Evolutionary conservation across 1,139 yeast genomes (phyloP), one percentile per base, ranked within the genome.

Genomic region (Suhomyces bribrorum): DNA sequence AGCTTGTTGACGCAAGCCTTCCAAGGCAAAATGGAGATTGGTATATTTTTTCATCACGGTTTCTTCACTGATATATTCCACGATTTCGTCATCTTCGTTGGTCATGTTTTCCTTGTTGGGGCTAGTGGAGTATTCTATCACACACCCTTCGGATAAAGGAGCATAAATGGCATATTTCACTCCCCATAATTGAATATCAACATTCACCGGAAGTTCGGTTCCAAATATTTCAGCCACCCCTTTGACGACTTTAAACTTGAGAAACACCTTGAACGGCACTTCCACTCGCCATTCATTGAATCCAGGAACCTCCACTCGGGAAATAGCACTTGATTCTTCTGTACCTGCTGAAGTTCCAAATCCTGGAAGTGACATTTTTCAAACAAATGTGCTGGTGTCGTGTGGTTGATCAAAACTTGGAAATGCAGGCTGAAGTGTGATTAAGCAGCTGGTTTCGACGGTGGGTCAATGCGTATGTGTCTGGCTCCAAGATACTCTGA

Each of bases 141-240:
- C 64, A 41, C 81, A 74, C 7, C 85, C 86, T 23, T 57, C 59
- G 5, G 57, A 69, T 61, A 69, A 77, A 66, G 53, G 97, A 64
- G 69, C 75, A 74, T 41, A 92, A 45, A 49, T 80, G 72, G 52
- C 80, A 63, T 56, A 81, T 75, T 62, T 83, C 56, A 43, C 75
- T 17, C 66, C 92, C 74, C 55, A 70, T 56, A 66, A 83, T 74
- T 38, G 73, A 50, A 86, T 75, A 16, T 81, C 86, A 1, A 77
- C 73, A 44, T 86, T 88, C 25, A 73, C 66, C 2, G 97, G 87
- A 24, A 92, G 73, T 57, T 92, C 98, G 2, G 97, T 88, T 16
- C 98, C 98, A 62, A 86, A 88, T 14, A 90, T 75, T 62, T 92
- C 98, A 2, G 87, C 96, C 2, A 83, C 73, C 2, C 98, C 98